Evolutionary conservation across 805 yeast genomes (phyloP), one percentile per base, ranked within the genome.

Genomic region (Wilhelminamyces savonicus): DNA sequence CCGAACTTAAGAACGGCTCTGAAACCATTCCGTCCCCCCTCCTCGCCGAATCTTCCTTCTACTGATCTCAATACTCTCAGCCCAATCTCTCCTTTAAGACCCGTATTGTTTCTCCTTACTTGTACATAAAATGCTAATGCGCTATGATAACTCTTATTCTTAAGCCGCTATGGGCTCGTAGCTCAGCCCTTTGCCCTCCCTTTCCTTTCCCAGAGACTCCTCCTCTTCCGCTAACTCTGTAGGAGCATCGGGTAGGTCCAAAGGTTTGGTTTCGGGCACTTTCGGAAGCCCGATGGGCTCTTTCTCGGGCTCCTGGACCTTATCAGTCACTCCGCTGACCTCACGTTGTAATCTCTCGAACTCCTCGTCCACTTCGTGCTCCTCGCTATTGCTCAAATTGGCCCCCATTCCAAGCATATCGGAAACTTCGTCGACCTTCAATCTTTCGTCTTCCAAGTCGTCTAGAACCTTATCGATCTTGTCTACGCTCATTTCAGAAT

Each of bases 391-490:
- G 4, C 66, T 58, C 50, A 71, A 58, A 13, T 52, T 44, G 12
- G 51, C 43, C 3, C 69, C 66, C 28, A 42, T 37, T 2, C 68
- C 69, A 33, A 83, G 54, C 23, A 72, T 51, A 21, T 72, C 75
- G 37, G 76, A 71, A 5, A 82, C 69, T 45, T 83, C 88, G 29
- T 82, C 76, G 46, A 86, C 96, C 46, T 83, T 80, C 16, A 78
- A 67, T 11, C 78, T 66, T 28, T 90, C 94, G 14, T 85, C 95
- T 27, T 81, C 84, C 13, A 83, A 71, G 29, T 84, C 88, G 52
- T 88, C 96, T 71, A 90, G 59, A 3, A 90, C 66, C 46, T 68
- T 71, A 41, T 88, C 96, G n/a, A 87, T 81, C 43, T 74, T 74
- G 19, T 82, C 88, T 12, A 83, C 49, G 21, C 74, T 76, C 74